These are phyloP conservation scores for Cicer bijugum DNA, from an alignment of 306 rosid genomes.

Conservation along the genomic window DNA sequence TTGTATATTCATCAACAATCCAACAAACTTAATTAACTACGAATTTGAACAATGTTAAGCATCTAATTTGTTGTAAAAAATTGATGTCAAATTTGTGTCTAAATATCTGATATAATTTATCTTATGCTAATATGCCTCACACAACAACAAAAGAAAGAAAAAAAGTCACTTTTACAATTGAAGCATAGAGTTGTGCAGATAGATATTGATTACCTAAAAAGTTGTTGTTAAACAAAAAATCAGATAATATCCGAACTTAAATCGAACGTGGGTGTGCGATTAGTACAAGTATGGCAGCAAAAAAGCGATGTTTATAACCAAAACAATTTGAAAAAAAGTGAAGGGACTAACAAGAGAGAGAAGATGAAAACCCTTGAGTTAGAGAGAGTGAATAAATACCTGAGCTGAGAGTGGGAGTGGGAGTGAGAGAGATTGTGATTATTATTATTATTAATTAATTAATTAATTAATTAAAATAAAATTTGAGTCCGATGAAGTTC, in stretches of 20 bases:
- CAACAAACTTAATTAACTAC: too few relatives aligned
- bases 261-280: conserved; percentile 19
- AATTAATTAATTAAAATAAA: background rate
- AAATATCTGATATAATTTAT: too few relatives aligned
- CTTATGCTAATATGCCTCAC: conserved; percentile 5
- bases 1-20: too few relatives aligned
- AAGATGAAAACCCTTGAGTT: conserved; percentile 35
- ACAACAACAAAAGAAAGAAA: background rate
- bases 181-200: background rate
- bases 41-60: too few relatives aligned
- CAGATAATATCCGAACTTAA: conserved; percentile 13
- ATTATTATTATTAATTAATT: too few relatives aligned
- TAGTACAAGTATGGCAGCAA: conserved; percentile 10
- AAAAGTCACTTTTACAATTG: background rate
- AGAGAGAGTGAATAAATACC: conserved; percentile 19
- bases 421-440: background rate
- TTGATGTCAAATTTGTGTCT: too few relatives aligned
- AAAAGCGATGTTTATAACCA: background rate
- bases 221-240: conserved; percentile 11
- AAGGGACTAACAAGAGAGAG: background rate
- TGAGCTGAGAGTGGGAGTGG: background rate
- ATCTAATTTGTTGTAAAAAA: too few relatives aligned
- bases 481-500: background rate
- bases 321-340: conserved; percentile 4
- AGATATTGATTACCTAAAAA: conserved; percentile 34